Percentiles rank a stretch among this genome's conserved stretches.
These are phyloP conservation scores for Cercis canadensis DNA, from an alignment of 306 rosid species.

Conservation along the genomic window DNA sequence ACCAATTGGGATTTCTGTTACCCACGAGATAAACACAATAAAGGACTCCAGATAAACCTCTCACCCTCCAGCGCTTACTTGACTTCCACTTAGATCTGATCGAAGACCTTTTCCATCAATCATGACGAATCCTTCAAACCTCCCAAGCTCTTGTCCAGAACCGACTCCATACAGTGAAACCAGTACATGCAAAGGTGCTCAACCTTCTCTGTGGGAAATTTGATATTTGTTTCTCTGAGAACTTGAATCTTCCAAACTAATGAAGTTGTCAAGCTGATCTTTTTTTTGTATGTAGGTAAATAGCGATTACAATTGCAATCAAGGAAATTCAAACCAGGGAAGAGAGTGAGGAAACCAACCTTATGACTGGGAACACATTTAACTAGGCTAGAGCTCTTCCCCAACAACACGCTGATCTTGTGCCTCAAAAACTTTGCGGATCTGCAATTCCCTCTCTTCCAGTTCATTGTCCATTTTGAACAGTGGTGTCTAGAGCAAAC, in stretches of 20 bases:
- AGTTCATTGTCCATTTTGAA: conserved; percentile 72
- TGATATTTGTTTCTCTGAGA: conserved; percentile 51
- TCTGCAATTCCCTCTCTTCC: conserved; percentile 63
- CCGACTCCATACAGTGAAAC: conserved; percentile 73
- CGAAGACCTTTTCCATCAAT: conserved; percentile 71
- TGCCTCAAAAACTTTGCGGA: conserved; percentile 66
- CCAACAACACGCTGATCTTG: conserved; percentile 77
- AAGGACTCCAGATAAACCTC: conserved; percentile 5
- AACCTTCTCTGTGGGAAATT: conserved; percentile 58
- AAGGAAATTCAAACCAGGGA: too few relatives aligned
- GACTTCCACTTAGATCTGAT: conserved; percentile 66
- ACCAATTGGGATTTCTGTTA: conserved; percentile 2
- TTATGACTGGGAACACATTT: too few relatives aligned
- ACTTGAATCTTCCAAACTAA: conserved; percentile 70
- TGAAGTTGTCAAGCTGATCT: too few relatives aligned
- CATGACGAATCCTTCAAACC: conserved; percentile 72
- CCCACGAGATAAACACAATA: conserved; percentile 6
- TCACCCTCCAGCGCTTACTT: conserved; percentile 50
- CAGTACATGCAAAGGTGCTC: conserved; percentile 65
- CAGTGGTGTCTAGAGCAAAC: conserved; percentile 60
- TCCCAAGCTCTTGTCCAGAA: conserved; percentile 63
- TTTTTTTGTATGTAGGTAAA: too few relatives aligned
- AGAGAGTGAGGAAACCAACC: too few relatives aligned
- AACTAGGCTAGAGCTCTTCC: too few relatives aligned
- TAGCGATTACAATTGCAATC: too few relatives aligned